phyloP scores from a whole-genome alignment of 202 grass and related monocot genomes.

The Cymbopogon flexuosus region DNA sequence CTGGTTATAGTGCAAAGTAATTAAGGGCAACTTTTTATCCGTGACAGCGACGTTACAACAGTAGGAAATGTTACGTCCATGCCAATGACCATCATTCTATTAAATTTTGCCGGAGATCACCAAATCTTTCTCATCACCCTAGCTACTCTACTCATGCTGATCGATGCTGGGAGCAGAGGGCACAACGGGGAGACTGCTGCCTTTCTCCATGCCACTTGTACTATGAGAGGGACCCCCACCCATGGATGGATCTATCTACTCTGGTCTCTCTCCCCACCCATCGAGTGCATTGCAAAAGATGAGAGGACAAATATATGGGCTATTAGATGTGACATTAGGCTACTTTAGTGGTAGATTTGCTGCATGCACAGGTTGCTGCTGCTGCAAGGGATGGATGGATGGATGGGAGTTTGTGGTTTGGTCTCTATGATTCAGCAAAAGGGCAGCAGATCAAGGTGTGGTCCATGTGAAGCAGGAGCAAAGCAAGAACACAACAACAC shows the following conservation, averaged over 20 bases:
- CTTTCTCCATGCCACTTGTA: conserved; percentile 28
- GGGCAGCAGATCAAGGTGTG: conserved; percentile 2
- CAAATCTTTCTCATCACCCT: conserved; percentile 30
- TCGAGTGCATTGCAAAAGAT: conserved; percentile 12
- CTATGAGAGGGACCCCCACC: conserved; percentile 17
- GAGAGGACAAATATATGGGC: conserved; percentile 31
- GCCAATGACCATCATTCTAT: conserved; percentile 1
- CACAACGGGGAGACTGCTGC: not conserved
- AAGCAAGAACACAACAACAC: not conserved
- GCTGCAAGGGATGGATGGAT: not conserved
- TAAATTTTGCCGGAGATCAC: not conserved
- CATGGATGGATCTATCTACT: not conserved
- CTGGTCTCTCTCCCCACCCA: not conserved
- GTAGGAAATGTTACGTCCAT: not conserved
- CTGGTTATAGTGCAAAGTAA: not conserved
- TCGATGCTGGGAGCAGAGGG: conserved; percentile 20
- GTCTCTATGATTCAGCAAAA: conserved; percentile 28
- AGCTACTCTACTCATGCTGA: conserved; percentile 8
- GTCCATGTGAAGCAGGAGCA: conserved; percentile 21
- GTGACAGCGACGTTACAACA: conserved; percentile 12
- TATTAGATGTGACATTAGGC: conserved; percentile 39
- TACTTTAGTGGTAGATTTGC: conserved; percentile 20
- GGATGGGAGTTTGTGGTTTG: conserved; percentile 5
- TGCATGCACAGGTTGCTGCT: not conserved
- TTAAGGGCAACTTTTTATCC: not conserved